Evolutionary conservation across 306 rosid genomes (phyloP), one percentile per base, ranked within the genome.

Genomic region (Vigna reflexopilosa): DNA sequence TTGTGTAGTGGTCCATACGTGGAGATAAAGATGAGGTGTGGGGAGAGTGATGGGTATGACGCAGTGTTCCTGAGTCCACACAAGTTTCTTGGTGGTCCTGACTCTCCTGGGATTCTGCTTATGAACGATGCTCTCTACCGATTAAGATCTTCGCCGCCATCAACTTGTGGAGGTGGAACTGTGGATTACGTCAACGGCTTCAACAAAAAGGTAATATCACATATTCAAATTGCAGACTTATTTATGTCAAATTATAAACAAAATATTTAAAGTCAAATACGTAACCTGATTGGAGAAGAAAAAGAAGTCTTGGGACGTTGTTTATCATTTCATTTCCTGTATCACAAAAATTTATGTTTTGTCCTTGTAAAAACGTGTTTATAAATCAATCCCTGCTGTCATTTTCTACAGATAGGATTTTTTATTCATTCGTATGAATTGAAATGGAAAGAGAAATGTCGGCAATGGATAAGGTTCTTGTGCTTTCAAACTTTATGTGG

Each of bases 131-230:
- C 77, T 9, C 86, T 94, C 1, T 92, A 94, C 76, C 44, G 2
- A 38, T 77, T 92, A 2, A 36, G 58, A 77, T 83, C 90, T 76
- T 85, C 83, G 12, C 87, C 97, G 0, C 98, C 98, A 1, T 92
- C 98, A 0, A 92, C 93, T 26, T 94, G 97, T 86, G 97, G 96
- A 50, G 96, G 98, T 73, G 97, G 97, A 28, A 90, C 92, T 2
- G 95, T 94, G 38, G 73, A 16, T 62, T 90, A 89, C 19, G 98
- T 94, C 57, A 94, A 94, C 73, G 90, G 90, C 80, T 92, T 89
- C 77, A 40, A 16, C 51, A 96, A 90, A 69, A 58, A 89, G 94
- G 96, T 89, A 82, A 52, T 38, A 32, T 13, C 0, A 9, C 20
- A 4, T 4, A 17, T 54, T 54, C 59, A 54, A 54, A 52, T 52